Evolutionary conservation across 2,329 filamentous ascomycete genomes (phyloP).

Genomic region (Diatrype stigma): DNA sequence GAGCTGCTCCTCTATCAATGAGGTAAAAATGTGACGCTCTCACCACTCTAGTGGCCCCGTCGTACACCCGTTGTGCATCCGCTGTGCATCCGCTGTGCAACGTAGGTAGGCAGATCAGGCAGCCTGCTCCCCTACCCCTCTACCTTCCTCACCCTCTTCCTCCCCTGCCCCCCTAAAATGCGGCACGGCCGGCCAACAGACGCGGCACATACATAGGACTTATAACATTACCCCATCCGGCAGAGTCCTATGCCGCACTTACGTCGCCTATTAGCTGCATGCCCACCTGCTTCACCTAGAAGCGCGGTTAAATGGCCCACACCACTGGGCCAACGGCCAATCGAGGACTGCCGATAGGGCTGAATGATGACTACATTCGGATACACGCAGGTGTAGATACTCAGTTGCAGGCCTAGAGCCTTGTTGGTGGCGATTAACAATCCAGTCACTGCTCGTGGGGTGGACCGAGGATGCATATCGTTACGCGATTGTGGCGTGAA

Average conservation of each 20-base stretch:
- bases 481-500: background rate
- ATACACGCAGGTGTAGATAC: background rate
- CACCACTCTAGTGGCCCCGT: too few species aligned
- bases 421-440: background rate
- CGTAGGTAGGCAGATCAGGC: too few species aligned
- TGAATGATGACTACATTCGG: background rate
- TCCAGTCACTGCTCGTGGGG: background rate
- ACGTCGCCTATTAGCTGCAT: background rate
- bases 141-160: too few species aligned
- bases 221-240: background rate
- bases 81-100: too few species aligned
- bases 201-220: background rate
- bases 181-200: background rate
- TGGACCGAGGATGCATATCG: background rate
- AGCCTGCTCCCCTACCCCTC: too few species aligned
- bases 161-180: background rate
- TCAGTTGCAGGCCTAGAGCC: background rate
- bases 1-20: background rate
- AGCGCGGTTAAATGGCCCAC: background rate
- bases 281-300: background rate
- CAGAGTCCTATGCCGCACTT: background rate
- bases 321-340: background rate
- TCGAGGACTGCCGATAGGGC: background rate
- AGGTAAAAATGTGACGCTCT: too few species aligned
- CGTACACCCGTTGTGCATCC: too few species aligned